Base-by-base conservation (phyloP, 345 rosid genomes). In the Euphorbia pulcherrima region DNA sequence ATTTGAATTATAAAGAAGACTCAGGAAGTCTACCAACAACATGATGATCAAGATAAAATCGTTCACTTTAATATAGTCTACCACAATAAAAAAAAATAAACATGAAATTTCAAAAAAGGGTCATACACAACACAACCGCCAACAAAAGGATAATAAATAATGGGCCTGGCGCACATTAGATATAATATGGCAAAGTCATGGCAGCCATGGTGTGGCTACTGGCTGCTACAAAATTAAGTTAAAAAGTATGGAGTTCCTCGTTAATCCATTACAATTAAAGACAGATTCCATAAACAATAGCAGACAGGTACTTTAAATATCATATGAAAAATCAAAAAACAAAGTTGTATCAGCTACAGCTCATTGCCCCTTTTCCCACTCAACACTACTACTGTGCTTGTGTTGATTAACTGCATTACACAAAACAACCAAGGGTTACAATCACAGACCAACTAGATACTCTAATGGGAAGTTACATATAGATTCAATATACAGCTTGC, bases 161-260 rank as follows among this genome's bases (percentile, higher is more conserved):
- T 60, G 78, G 44, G 82, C 73, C 81, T 83, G n/a, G n/a, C n/a
- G 84, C 82, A 81, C 79, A 81, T 79, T 76, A 23, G 65, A 75
- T 72, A 75, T 62, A 70, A 79, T 79, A 72, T 80, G 84, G 78
- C 72, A 54, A n/a, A 77, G 79, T 77, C 74, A 63, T 54, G 53
- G 80, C 82, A 81, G 78, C 77, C 47, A 78, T 37, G 69, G 29
- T n/a, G n/a, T 21, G 28, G 67, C n/a, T n/a, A n/a, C n/a, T n/a
- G n/a, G n/a, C 60, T 37, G 52, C 27, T 53, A 71, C 59, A 56
- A n/a, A n/a, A n/a, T n/a, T 23, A 74, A 71, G 82, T 81, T 78
- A 75, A 80, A n/a, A 11, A 64, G 65, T 72, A 33, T 50, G 16
- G 53, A 69, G 57, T 72, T 65, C 55, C 65, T 40, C 61, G 69